Percentiles rank a stretch among this genome's conserved stretches.
Evolutionary conservation across 1,284 basidiomycete species (phyloP).

Genomic region (Malassezia nana): DNA sequence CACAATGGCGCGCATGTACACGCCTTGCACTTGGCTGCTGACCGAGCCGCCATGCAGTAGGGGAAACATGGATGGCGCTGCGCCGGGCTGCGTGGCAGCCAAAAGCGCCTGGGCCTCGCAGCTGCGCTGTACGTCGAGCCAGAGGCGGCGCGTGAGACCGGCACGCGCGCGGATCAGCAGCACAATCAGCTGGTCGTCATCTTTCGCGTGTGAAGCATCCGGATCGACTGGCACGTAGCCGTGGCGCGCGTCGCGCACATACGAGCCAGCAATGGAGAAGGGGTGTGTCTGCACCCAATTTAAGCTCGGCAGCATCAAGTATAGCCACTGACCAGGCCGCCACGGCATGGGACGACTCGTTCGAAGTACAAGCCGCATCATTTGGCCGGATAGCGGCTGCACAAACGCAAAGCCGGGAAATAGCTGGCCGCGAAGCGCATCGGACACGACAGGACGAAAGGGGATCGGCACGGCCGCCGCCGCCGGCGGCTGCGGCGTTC

Average conservation of each 20-base stretch:
- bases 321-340: constrained; percentile 70
- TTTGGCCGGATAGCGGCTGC: constrained; percentile 67
- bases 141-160: constrained; percentile 67
- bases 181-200: constrained; percentile 56
- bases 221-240: background rate
- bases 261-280: constrained; percentile 59
- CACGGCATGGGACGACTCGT: constrained; percentile 54
- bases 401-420: constrained; percentile 62
- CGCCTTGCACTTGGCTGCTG: constrained; percentile 48
- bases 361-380: constrained; percentile 63
- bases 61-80: constrained; percentile 7
- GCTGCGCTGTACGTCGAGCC: constrained; percentile 53
- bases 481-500: background rate
- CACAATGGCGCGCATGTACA: constrained; percentile 59
- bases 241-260: constrained; percentile 21
- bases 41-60: background rate
- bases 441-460: constrained; percentile 31
- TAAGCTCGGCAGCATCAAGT: constrained; percentile 63
- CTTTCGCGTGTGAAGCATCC: constrained; percentile 46
- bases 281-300: constrained; percentile 65
- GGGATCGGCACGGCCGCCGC: background rate
- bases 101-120: background rate
- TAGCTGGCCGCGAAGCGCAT: constrained; percentile 35
- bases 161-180: constrained; percentile 66
- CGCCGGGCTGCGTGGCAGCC: background rate